A percentile compares a stretch with the other conserved stretches of the same genome.
These are phyloP conservation scores for Calonectria pteridis DNA, from an alignment of 2,329 filamentous ascomycete genomes.

Conservation along the genomic window DNA sequence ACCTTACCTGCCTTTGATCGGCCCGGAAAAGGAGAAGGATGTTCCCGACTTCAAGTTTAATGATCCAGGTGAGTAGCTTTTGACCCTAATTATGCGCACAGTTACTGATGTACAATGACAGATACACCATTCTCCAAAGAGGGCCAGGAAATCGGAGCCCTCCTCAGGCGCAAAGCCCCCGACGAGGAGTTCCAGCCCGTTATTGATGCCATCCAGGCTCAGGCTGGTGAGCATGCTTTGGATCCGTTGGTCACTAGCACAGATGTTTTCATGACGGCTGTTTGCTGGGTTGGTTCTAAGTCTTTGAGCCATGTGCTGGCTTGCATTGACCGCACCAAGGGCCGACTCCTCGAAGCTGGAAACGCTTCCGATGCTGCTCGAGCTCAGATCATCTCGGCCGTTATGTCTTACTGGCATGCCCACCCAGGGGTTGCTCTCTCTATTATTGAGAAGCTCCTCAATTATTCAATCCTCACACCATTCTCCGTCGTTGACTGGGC, in stretches of 20 bases:
- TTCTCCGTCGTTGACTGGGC: slow-evolving; percentile 91
- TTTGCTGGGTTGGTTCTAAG: slow-evolving; percentile 94
- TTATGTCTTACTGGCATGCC: slow-evolving; percentile 92
- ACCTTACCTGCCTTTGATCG: slow-evolving; percentile 84
- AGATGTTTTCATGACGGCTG: slow-evolving; percentile 92
- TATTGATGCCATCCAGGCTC: slow-evolving; percentile 84
- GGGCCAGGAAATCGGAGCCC: slow-evolving; percentile 82
- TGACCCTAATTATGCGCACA: not conserved
- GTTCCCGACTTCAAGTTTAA: slow-evolving; percentile 96
- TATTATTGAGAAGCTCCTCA: slow-evolving; percentile 96
- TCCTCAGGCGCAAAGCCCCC: slow-evolving; percentile 85
- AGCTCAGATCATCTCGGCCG: slow-evolving; percentile 88
- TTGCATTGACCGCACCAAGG: slow-evolving; percentile 94
- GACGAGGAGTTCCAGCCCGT: slow-evolving; percentile 89
- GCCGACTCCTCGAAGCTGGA: slow-evolving; percentile 84
- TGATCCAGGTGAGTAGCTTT: slow-evolving; percentile 71
- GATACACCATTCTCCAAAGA: slow-evolving; percentile 85
- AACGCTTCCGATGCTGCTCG: slow-evolving; percentile 80
- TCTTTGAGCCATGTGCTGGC: slow-evolving; percentile 96
- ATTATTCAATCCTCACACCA: slow-evolving; percentile 94
- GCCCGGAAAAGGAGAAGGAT: slow-evolving; percentile 91
- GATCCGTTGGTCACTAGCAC: slow-evolving; percentile 89
- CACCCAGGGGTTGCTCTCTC: slow-evolving; percentile 93
- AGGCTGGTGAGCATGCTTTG: slow-evolving; percentile 77
- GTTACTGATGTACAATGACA: slow-evolving; percentile 49